Evolutionary conservation across 257 asterid genomes (phyloP).

Genomic region (Henckelia pumila): DNA sequence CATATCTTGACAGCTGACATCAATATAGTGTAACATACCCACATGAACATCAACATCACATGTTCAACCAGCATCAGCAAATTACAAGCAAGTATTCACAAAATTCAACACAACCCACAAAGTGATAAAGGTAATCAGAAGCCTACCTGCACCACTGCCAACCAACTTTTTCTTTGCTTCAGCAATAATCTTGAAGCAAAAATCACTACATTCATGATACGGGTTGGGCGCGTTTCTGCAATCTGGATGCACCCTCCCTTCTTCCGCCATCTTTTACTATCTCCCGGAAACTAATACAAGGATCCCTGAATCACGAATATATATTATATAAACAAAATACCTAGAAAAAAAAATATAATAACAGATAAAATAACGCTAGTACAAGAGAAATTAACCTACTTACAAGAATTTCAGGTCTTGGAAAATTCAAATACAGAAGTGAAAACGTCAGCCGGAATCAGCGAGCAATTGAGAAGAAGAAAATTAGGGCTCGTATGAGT

Average conservation of each 20-base stretch:
- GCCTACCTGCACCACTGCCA: slow-evolving; percentile 36
- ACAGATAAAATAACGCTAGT: neutral
- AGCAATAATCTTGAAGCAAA: slow-evolving; percentile 61
- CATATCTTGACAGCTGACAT: slow-evolving; percentile 5
- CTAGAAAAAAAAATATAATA: neutral
- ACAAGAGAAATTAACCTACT: neutral
- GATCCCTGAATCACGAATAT: slow-evolving; percentile 11
- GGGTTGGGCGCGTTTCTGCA: slow-evolving; percentile 69
- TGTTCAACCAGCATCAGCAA: neutral
- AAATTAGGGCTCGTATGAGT: neutral
- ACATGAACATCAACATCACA: neutral
- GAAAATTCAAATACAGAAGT: neutral
- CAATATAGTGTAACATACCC: neutral
- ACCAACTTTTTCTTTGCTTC: slow-evolving; percentile 40
- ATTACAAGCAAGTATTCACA: neutral
- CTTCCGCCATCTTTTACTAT: slow-evolving; percentile 33
- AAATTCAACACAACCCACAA: neutral
- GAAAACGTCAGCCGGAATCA: neutral
- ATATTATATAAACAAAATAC: neutral
- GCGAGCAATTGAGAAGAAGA: neutral
- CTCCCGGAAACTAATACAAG: neutral
- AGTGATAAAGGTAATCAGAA: neutral
- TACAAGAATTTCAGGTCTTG: slow-evolving; percentile 1
- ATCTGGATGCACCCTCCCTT: slow-evolving; percentile 65
- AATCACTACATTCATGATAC: slow-evolving; percentile 63